Base-by-base conservation (phyloP, 2,329 filamentous ascomycete genomes). In the Penicillium sp. region DNA sequence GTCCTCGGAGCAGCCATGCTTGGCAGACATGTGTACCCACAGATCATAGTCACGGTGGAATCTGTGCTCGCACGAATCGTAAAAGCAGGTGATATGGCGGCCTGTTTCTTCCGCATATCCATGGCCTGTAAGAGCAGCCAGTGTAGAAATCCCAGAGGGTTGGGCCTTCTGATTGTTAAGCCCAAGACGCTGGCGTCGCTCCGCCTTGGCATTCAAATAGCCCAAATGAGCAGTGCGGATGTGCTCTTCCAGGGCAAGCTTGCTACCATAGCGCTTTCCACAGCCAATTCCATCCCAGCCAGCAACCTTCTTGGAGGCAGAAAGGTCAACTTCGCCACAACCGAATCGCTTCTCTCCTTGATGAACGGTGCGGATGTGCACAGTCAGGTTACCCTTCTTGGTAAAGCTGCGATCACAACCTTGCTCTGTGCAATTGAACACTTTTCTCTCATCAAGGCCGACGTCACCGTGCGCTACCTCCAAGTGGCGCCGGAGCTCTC, bases 231-330 rank as follows among this genome's bases (percentile, higher is more conserved):
- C 83, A 44, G 88, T 91, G 18, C 90, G 87, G 40, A 97, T 82
- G 69, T 97, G 93, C 61, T 94, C 89, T 71, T 93, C 89, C 0
- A 97, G 81, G 26, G 86, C 86, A 16, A 85, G 82, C 71, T 95
- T 96, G 57, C 88, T 89, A 54, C 84, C 83, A 67, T 95, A 94
- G 31, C 83, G 82, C 56, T 86, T 83, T 2, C 88, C 89, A 67
- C 93, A 97, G 14, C 88, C 90, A 9, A 81, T 74, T 19, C 81
- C 82, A 52, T 83, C 78, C 88, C 91, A 96, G 5, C 73, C 78
- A 9, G 77, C 73, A 1, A 94, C 75, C 40, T 84, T 85, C 7
- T 78, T 78, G n/a, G 77, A 81, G 5, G 75, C 70, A 8, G 75
- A 77, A 1, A 92, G 75, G 61, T 88, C 84, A 10, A 86, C 82